Percentiles rank a stretch among this genome's conserved stretches.
Conservation (phyloP, 495 filamentous ascomycete genomes). For the Pyrenula aspistea region DNA sequence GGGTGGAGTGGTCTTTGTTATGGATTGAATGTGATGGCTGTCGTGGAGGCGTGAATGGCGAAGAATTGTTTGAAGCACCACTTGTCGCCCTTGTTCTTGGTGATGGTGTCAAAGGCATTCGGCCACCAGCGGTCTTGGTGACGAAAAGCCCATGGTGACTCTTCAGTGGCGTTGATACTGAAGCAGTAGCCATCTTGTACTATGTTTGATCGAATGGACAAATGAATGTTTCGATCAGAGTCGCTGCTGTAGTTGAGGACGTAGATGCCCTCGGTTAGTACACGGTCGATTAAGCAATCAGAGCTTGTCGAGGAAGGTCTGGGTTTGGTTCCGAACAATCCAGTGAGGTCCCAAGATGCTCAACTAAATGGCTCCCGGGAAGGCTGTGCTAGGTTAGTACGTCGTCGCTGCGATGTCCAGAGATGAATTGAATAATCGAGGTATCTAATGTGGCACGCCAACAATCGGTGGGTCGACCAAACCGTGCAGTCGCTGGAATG, state of each 20-base stretch:
- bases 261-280: constrained; percentile 14
- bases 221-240: constrained; percentile 34
- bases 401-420: constrained; percentile 20
- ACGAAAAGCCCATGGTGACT: constrained; percentile 89
- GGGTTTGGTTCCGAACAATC: neutral
- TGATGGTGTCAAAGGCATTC: constrained; percentile 89
- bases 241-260: constrained; percentile 8
- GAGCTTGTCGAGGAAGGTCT: constrained; percentile 6
- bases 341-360: constrained; percentile 45
- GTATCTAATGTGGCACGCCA: constrained; percentile 13
- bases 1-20: constrained; percentile 57
- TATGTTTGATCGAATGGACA: constrained; percentile 24
- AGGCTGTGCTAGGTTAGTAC: constrained; percentile 35
- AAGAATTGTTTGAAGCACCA: constrained; percentile 42
- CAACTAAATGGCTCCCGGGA: constrained; percentile 54
- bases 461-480: constrained; percentile 27
- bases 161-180: constrained; percentile 86
- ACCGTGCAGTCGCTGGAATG: constrained; percentile 11
- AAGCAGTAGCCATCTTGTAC: constrained; percentile 69
- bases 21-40: constrained; percentile 60
- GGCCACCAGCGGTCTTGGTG: constrained; percentile 81
- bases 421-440: constrained; percentile 36
- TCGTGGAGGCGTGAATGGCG: constrained; percentile 69
- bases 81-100: constrained; percentile 49
- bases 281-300: constrained; percentile 18